Percentiles rank a stretch among this genome's conserved stretches.
phyloP scores from a whole-genome alignment of 106 monocot genomes.

The Platanthera guangdongensis region DNA sequence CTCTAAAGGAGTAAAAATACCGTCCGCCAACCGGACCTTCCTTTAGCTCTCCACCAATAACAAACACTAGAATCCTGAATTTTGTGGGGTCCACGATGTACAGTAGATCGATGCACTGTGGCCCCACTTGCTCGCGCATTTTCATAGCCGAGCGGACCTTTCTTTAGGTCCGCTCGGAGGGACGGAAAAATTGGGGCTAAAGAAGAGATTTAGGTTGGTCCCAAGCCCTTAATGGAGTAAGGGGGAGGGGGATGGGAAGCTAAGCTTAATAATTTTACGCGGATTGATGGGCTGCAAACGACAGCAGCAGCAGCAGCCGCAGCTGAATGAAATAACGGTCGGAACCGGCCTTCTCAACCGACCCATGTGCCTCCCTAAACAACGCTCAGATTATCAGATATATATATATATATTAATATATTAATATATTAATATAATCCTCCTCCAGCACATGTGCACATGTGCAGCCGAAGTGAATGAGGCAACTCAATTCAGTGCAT shows the following conservation, averaged over 20 bases:
- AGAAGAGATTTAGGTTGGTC: not conserved
- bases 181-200: not conserved
- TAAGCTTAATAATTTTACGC: not conserved
- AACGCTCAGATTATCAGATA: not conserved
- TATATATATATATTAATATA: not conserved
- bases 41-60: too few species aligned
- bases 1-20: too few species aligned
- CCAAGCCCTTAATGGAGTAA: not conserved
- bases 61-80: too few species aligned
- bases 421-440: too few species aligned
- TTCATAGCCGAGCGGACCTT: too few species aligned
- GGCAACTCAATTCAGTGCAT: not conserved
- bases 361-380: not conserved
- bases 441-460: not conserved
- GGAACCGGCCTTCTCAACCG: not conserved
- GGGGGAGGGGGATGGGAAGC: not conserved
- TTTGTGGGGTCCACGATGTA: too few species aligned
- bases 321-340: constrained; percentile 6
- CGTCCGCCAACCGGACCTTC: too few species aligned
- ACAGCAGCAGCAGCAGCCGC: not conserved
- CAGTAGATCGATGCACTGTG: not conserved
- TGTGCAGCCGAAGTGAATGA: not conserved
- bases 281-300: too few species aligned
- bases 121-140: too few species aligned
- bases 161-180: too few species aligned